Percentiles rank a stretch among this genome's conserved stretches.
These are phyloP conservation scores for Aspergillus avenaceus DNA, from an alignment of 495 filamentous ascomycete species.

Conservation along the genomic window DNA sequence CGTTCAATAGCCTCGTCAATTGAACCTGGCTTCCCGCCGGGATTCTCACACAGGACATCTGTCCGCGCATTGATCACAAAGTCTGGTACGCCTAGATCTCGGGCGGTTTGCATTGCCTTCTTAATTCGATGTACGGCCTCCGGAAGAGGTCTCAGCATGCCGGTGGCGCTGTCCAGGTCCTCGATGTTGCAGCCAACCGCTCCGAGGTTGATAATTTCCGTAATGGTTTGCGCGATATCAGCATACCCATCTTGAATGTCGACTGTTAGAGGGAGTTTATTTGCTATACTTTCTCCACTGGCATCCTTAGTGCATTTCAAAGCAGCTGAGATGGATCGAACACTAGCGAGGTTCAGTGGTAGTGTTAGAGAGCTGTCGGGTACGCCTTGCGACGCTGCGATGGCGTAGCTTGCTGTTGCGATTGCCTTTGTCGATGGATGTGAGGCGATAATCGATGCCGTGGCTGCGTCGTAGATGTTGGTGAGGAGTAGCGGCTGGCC, in stretches of 20 bases:
- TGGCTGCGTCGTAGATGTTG: slow-evolving; percentile 48
- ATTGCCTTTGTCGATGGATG: slow-evolving; percentile 41
- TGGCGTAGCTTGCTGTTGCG: slow-evolving; percentile 49
- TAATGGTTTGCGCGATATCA: slow-evolving; percentile 32
- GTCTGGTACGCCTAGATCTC: slow-evolving; percentile 37
- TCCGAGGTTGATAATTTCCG: slow-evolving; percentile 34
- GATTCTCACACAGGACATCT: slow-evolving; percentile 26
- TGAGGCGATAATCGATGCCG: slow-evolving; percentile 37
- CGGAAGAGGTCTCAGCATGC: slow-evolving; percentile 23
- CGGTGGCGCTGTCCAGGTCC: slow-evolving; percentile 34
- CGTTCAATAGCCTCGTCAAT: slow-evolving; percentile 41
- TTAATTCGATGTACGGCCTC: slow-evolving; percentile 37
- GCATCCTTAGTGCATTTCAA: slow-evolving; percentile 16
- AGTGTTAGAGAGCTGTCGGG: slow-evolving; percentile 40
- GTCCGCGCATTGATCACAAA: slow-evolving; percentile 49
- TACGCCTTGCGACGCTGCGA: slow-evolving; percentile 39
- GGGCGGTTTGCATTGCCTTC: slow-evolving; percentile 26
- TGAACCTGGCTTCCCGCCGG: slow-evolving; percentile 14
- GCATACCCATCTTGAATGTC: slow-evolving; percentile 54
- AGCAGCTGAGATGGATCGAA: slow-evolving; percentile 78
- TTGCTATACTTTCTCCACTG: not conserved
- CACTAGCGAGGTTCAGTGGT: slow-evolving; percentile 55
- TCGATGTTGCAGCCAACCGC: slow-evolving; percentile 51
- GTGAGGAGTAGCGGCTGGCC: slow-evolving; percentile 46
- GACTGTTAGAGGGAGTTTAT: slow-evolving; percentile 35